Evolutionary conservation across 495 filamentous ascomycete genomes (phyloP).

Genomic region (Haplographium delicatum): DNA sequence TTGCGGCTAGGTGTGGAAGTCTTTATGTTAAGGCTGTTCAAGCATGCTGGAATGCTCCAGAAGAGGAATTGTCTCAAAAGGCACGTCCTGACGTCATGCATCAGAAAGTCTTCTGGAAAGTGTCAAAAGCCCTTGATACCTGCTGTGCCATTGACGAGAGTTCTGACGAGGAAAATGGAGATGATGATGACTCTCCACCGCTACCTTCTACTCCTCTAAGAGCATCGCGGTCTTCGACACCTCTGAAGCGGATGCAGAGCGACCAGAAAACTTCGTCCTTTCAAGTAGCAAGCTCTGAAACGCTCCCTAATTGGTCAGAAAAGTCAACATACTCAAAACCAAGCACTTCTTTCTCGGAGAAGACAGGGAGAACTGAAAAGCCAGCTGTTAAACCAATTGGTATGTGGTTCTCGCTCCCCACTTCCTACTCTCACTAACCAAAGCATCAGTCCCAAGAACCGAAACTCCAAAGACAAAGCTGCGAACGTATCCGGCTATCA

Average conservation of each 20-base stretch:
- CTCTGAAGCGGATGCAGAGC: slow-evolving; percentile 7
- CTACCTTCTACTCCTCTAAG: slow-evolving; percentile 10
- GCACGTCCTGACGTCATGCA: slow-evolving; percentile 33
- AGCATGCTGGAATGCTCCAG: slow-evolving; percentile 70
- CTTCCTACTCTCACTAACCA: slow-evolving; percentile 4
- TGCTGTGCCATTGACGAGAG: slow-evolving; percentile 37
- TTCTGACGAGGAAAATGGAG: slow-evolving; percentile 18
- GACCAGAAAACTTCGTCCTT: slow-evolving; percentile 16
- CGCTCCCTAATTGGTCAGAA: slow-evolving; percentile 10
- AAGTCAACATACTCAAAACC: slow-evolving; percentile 15
- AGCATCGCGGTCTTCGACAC: slow-evolving; percentile 9
- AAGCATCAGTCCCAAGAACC: slow-evolving; percentile 16
- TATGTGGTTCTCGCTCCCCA: slow-evolving; percentile 8
- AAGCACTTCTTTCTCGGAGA: slow-evolving; percentile 9
- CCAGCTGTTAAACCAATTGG: slow-evolving; percentile 13
- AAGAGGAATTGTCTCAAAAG: slow-evolving; percentile 47
- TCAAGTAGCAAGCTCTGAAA: neutral
- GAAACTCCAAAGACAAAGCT: slow-evolving; percentile 34
- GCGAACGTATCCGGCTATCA: slow-evolving; percentile 45
- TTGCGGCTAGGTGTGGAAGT: slow-evolving; percentile 67
- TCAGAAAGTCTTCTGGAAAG: slow-evolving; percentile 35
- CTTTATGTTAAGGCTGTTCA: slow-evolving; percentile 79
- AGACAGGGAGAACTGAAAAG: slow-evolving; percentile 15
- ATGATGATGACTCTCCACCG: slow-evolving; percentile 19
- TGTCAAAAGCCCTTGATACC: slow-evolving; percentile 34